Evolutionary conservation across 306 rosid genomes (phyloP), one percentile per base, ranked within the genome.

Genomic region (Fragaria iinumae): DNA sequence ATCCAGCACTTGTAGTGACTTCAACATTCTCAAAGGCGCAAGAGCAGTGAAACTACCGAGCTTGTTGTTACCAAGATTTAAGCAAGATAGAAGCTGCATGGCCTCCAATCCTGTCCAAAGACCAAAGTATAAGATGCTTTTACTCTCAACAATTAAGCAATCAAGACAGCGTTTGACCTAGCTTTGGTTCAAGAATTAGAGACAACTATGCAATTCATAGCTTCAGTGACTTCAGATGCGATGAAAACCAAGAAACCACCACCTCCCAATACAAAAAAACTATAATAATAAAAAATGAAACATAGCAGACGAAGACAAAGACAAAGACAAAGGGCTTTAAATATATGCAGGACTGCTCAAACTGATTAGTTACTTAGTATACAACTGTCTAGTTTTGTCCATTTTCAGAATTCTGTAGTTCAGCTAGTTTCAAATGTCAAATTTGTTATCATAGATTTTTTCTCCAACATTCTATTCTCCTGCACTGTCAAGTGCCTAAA

Each of bases 71-170:
- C 96, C 84, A 86, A 92, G 81, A 82, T 90, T 95, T 80, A 91
- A 86, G 88, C 85, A 76, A 78, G 91, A 86, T 17, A 92, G 90
- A 80, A 92, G 97, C 80, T 90, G 98, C 96, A 95, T 77, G 57
- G 93, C 91, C 85, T 92, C 97, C 91, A 95, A 77, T 49, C 98
- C 99, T 95, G 87, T 87, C 71, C 82, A 82, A 77, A 81, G 48
- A 69, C 56, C 70, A 62, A 72, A 81, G 76, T 17, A 65, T 53
- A 68, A 84, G 80, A 59, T 67, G 27, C 14, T 78, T 47, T 72
- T n/a, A 23, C 16, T 55, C 49, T 57, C 52, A 48, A 41, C 5
- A 18, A 41, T 50, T 34, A 68, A 69, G 57, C 59, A 79, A 80
- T 25, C 27, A 21, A 59, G 27, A 27, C 25, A 39, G 32, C 50